Conservation (phyloP, 306 rosid species). For the Heteromeles arbutifolia region DNA sequence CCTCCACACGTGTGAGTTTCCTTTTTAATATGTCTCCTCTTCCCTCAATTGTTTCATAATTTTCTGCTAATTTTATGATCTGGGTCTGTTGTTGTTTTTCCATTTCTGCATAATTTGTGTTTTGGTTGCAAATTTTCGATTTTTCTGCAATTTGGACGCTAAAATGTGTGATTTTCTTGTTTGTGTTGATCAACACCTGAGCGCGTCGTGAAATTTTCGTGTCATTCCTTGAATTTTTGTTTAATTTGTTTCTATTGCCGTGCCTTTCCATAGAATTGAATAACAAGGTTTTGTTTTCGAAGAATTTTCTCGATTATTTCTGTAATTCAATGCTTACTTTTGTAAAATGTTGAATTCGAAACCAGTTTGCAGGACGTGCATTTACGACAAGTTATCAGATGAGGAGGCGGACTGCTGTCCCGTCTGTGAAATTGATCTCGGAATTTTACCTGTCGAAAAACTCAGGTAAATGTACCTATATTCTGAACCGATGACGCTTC, state of each 20-base stretch:
- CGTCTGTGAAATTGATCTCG: slow-evolving; percentile 81
- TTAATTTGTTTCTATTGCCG: not conserved
- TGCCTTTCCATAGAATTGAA: not conserved
- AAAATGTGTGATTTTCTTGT: not conserved
- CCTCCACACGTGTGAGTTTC: slow-evolving; percentile 76
- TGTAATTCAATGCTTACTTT: slow-evolving; percentile 17
- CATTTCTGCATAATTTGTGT: slow-evolving; percentile 7
- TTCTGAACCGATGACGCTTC: not conserved
- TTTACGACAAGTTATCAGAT: slow-evolving; percentile 71
- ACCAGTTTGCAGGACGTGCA: slow-evolving; percentile 96
- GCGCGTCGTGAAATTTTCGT: not conserved
- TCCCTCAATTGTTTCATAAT: not conserved
- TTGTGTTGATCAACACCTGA: not conserved
- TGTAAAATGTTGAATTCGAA: slow-evolving; percentile 14
- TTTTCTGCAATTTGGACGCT: not conserved
- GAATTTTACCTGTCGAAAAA: slow-evolving; percentile 80
- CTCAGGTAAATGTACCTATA: slow-evolving; percentile 50
- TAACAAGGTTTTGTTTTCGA: not conserved
- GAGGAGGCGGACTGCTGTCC: slow-evolving; percentile 86
- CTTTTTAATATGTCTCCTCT: slow-evolving; percentile 1
- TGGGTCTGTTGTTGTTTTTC: slow-evolving; percentile 14
- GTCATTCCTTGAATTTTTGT: not conserved
- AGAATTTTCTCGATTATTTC: not conserved
- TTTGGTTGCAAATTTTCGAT: not conserved
- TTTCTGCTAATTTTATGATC: slow-evolving; percentile 21